Percentiles rank a stretch among this genome's conserved stretches.
Evolutionary conservation across 768 basidiomycete genomes (phyloP).

Genomic region (Suillus alpinus): DNA sequence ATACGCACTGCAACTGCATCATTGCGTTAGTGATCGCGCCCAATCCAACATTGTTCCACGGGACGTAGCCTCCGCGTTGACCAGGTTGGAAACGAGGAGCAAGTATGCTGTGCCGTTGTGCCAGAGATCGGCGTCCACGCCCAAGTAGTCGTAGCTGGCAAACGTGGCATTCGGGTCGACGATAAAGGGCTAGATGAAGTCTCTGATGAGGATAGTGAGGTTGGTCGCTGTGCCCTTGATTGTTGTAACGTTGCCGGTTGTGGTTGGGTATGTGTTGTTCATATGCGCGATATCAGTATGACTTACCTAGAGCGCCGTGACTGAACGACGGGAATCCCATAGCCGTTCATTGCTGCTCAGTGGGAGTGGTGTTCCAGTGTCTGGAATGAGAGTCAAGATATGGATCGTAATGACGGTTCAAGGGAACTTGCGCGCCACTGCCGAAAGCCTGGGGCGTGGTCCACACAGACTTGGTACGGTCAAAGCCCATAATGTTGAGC

Average conservation of each 20-base stretch:
- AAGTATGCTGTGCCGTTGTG: slow-evolving; percentile 20
- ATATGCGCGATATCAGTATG: not conserved
- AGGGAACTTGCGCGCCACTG: slow-evolving; percentile 31
- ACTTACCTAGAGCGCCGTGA: slow-evolving; percentile 25
- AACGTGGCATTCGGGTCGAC: slow-evolving; percentile 9
- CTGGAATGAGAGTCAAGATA: slow-evolving; percentile 11
- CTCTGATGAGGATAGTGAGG: slow-evolving; percentile 5
- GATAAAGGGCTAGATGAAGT: slow-evolving; percentile 21
- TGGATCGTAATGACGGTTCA: not conserved
- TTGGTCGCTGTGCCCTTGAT: slow-evolving; percentile 18
- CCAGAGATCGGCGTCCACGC: slow-evolving; percentile 25
- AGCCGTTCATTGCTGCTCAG: slow-evolving; percentile 23
- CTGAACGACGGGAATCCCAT: slow-evolving; percentile 23
- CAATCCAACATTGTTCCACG: slow-evolving; percentile 21
- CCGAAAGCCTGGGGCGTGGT: slow-evolving; percentile 76
- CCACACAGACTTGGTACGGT: slow-evolving; percentile 69
- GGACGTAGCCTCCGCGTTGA: slow-evolving; percentile 3
- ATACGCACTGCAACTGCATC: slow-evolving; percentile 17
- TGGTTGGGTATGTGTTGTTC: slow-evolving; percentile 16
- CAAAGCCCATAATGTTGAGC: slow-evolving; percentile 60
- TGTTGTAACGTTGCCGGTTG: slow-evolving; percentile 16
- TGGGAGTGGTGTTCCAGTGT: slow-evolving; percentile 29
- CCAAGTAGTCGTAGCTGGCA: slow-evolving; percentile 9
- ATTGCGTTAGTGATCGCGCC: slow-evolving; percentile 12
- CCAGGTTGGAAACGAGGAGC: slow-evolving; percentile 18